Evolutionary conservation across 2,329 filamentous ascomycete species (phyloP).

Genomic region (Grosmannia penicillata): DNA sequence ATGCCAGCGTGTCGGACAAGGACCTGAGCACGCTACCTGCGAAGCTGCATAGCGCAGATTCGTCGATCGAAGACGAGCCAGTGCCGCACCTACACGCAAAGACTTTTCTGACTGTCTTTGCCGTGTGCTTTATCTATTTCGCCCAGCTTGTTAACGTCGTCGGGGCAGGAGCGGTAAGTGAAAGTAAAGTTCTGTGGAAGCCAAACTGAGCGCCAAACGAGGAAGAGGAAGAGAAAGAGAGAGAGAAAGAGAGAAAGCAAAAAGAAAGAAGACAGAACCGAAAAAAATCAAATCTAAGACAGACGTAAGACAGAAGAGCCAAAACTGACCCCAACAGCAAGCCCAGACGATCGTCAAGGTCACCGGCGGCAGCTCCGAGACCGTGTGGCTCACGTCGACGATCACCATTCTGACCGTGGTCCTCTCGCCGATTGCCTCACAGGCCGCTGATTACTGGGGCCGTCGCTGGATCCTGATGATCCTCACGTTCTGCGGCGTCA

Average conservation of each 20-base stretch:
- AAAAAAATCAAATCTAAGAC: no score
- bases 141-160: constrained; percentile 20
- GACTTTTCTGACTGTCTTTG: constrained; percentile 20
- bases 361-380: constrained; percentile 4
- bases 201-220: no score
- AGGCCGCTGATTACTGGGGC: constrained; percentile 28
- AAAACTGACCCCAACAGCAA: neutral
- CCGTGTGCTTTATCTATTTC: constrained; percentile 21
- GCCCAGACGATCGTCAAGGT: constrained; percentile 2
- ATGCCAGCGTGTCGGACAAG: neutral
- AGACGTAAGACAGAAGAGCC: no score
- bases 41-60: neutral
- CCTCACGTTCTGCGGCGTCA: constrained; percentile 17
- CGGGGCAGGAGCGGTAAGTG: constrained; percentile 19
- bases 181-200: no score
- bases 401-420: constrained; percentile 23
- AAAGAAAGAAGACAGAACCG: no score
- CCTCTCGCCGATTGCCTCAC: constrained; percentile 20
- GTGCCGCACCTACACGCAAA: constrained; percentile 17
- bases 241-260: neutral
- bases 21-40: neutral
- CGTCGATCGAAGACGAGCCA: constrained; percentile 6
- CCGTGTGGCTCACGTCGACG: constrained; percentile 20
- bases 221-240: no score
- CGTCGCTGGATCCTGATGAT: constrained; percentile 24